phyloP scores from a whole-genome alignment of 208 protist genomes.

The Crithidia thermophila region DNA sequence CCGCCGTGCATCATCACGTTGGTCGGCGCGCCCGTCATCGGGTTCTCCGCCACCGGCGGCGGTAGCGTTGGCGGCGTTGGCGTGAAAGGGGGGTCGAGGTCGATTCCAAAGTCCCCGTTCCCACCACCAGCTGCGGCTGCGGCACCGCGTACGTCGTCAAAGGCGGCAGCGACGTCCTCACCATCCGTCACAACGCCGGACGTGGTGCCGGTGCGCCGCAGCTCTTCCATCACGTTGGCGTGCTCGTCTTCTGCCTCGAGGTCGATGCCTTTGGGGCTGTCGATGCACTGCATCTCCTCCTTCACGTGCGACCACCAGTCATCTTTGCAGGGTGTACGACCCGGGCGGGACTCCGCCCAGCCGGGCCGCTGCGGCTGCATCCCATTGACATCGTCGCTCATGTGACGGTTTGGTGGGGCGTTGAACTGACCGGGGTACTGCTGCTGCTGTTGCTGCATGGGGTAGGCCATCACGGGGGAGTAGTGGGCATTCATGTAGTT shows the following conservation, averaged over 20 bases:
- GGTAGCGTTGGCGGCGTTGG: neutral
- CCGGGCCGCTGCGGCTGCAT: slow-evolving; percentile 13
- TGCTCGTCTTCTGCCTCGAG: slow-evolving; percentile 41
- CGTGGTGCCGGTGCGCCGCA: slow-evolving; percentile 17
- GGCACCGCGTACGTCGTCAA: slow-evolving; percentile 1
- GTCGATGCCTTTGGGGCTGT: slow-evolving; percentile 43
- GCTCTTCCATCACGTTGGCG: slow-evolving; percentile 28
- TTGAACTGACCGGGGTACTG: slow-evolving; percentile 18
- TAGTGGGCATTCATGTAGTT: slow-evolving; percentile 14
- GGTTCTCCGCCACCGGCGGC: too few relatives aligned
- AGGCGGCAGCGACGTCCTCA: slow-evolving; percentile 9
- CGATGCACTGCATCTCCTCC: slow-evolving; percentile 34
- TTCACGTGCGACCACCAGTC: slow-evolving; percentile 47
- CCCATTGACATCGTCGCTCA: slow-evolving; percentile 4
- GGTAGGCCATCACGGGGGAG: neutral
- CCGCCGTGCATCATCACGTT: neutral
- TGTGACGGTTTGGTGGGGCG: slow-evolving; percentile 6
- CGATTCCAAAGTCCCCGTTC: neutral
- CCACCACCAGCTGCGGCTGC: neutral
- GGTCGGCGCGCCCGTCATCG: neutral
- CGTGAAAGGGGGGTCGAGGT: neutral
- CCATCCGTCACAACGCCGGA: slow-evolving; percentile 20
- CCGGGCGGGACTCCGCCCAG: slow-evolving; percentile 27
- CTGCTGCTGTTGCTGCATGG: slow-evolving; percentile 27
- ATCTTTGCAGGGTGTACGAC: slow-evolving; percentile 35